Evolutionary conservation across 805 yeast genomes (phyloP), one percentile per base, ranked within the genome.

Genomic region (Cephaloascus fragrans): DNA sequence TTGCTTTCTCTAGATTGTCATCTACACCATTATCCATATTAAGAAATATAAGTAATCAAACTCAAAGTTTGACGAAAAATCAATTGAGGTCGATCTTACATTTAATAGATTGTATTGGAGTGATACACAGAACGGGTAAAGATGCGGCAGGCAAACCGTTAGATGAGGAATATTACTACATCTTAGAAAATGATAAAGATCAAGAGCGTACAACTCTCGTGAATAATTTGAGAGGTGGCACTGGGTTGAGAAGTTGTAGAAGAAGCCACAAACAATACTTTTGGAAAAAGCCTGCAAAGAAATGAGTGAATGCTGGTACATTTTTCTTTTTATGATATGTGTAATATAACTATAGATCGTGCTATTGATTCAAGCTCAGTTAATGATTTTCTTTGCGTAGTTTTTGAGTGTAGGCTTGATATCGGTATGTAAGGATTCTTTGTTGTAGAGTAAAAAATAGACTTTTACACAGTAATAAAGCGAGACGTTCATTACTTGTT

Each of bases 101-200:
- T 38, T 53, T 57, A 34, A 61, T 77, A 31, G 50, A 59, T 4
- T 82, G 90, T 50, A 72, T 90, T 42, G 97, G 97, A n/a, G 82
- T 83, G 9, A 89, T 93, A 43, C 75, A 77, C 51, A 81, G 97
- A 57, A 70, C 73, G 42, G 97, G 97, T 37, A 89, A 88, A 57
- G 98, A 93, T 59, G 97, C 97, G 3, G 94, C 96, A 2, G 98
- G 97, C 9, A 87, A 88, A 57, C 85, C 84, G 3, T 67, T 93
- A 44, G 97, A 90, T 47, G 95, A 87, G 56, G 97, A 93, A 56
- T 93, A 86, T 54, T 93, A 88, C 58, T 93, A 93, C 54, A 77
- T 80, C 41, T 79, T 88, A 3, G 97, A 88, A 47, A 72, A 78
- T 35, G 98, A 93, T 58, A 55, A 61, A 29, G 95, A 90, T 52